Conservation (phyloP, 2,329 filamentous ascomycete species). For the Diaporthe ilicicola region DNA sequence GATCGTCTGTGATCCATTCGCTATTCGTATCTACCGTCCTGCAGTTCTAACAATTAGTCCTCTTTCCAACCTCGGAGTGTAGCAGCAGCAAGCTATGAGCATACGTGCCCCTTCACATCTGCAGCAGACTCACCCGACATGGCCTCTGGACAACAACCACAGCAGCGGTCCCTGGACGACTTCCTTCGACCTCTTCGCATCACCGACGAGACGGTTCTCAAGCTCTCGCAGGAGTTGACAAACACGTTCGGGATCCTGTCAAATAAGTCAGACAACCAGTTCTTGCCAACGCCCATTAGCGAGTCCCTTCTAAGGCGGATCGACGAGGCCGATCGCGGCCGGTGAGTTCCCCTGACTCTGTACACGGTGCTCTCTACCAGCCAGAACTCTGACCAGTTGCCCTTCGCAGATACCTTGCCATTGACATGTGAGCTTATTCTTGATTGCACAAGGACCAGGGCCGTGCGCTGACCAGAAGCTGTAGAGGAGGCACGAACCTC, state of each 20-base stretch:
- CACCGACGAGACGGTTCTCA: slow-evolving; percentile 53
- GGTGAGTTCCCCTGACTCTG: slow-evolving; percentile 51
- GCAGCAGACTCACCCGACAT: slow-evolving; percentile 26
- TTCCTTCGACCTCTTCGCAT: slow-evolving; percentile 63
- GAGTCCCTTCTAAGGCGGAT: slow-evolving; percentile 64
- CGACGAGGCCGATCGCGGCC: slow-evolving; percentile 49
- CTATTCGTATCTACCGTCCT: neutral
- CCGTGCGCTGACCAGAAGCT: slow-evolving; percentile 34
- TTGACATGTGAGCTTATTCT: slow-evolving; percentile 67
- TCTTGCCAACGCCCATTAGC: slow-evolving; percentile 68
- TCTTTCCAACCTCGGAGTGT: neutral
- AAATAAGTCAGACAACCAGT: slow-evolving; percentile 62
- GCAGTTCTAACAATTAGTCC: neutral
- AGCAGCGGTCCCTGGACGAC: slow-evolving; percentile 42
- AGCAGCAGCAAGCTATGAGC: slow-evolving; percentile 15
- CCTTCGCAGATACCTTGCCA: slow-evolving; percentile 62
- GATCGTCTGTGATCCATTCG: neutral
- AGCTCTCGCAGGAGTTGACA: slow-evolving; percentile 57
- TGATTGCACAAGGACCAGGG: slow-evolving; percentile 39
- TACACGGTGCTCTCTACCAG: neutral
- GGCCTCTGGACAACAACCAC: slow-evolving; percentile 30
- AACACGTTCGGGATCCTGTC: slow-evolving; percentile 59
- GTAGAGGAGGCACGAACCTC: slow-evolving; percentile 73
- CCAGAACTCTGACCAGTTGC: slow-evolving; percentile 26
- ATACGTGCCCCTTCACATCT: neutral